Evolutionary conservation across 2,329 filamentous ascomycete species (phyloP).

Genomic region (Lithohypha guttulata): DNA sequence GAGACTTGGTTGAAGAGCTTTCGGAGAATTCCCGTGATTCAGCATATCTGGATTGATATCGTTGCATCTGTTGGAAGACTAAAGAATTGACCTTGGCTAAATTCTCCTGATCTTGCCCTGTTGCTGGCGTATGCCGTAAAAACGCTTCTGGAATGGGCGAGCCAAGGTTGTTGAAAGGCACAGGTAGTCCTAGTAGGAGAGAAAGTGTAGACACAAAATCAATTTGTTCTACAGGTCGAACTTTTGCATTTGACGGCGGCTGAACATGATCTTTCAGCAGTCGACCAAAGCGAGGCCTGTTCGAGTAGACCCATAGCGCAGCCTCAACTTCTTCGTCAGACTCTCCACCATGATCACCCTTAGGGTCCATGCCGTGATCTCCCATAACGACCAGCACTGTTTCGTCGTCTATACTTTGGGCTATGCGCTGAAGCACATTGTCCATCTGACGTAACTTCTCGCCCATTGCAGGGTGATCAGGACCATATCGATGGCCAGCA

Average conservation of each 20-base stretch:
- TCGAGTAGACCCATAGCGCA: constrained; percentile 97
- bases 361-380: constrained; percentile 97
- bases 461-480: constrained; percentile 83
- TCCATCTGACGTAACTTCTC: constrained; percentile 91
- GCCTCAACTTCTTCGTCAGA: constrained; percentile 93
- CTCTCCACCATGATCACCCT: constrained; percentile 97
- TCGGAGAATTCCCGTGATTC: constrained; percentile 17
- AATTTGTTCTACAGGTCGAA: constrained; percentile 70
- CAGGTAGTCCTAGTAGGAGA: constrained; percentile 76
- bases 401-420: constrained; percentile 63
- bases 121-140: constrained; percentile 40
- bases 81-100: constrained; percentile 67
- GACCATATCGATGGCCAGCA: constrained; percentile 90
- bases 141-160: constrained; percentile 92
- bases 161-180: constrained; percentile 93
- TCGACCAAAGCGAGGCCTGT: constrained; percentile 71
- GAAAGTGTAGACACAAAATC: constrained; percentile 89
- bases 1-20: not conserved
- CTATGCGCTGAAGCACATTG: constrained; percentile 59
- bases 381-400: constrained; percentile 93
- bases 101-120: constrained; percentile 53
- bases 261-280: constrained; percentile 48
- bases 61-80: constrained; percentile 72
- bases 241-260: constrained; percentile 63
- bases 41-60: constrained; percentile 79